phyloP scores from a whole-genome alignment of 768 basidiomycete genomes.

The Stropharia rugosoannulata region DNA sequence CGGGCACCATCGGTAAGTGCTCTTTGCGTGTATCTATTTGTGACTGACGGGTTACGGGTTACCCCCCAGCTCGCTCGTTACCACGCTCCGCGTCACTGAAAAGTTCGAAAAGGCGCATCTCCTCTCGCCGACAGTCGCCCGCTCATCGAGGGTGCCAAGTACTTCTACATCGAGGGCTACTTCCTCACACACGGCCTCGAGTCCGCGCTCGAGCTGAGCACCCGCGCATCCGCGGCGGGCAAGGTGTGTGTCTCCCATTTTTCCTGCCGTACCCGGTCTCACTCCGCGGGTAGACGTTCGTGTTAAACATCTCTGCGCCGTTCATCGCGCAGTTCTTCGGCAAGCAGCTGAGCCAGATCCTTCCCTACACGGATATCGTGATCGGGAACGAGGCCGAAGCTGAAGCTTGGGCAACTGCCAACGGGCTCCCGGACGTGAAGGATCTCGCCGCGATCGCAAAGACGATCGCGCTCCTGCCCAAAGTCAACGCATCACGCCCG shows the following conservation, averaged over 20 bases:
- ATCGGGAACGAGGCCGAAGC: slow-evolving; percentile 98
- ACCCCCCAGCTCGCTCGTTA: slow-evolving; percentile 77
- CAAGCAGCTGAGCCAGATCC: slow-evolving; percentile 72
- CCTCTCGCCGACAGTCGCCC: slow-evolving; percentile 69
- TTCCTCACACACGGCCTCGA: slow-evolving; percentile 93
- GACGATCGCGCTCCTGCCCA: slow-evolving; percentile 71
- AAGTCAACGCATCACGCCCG: slow-evolving; percentile 72
- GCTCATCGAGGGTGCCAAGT: slow-evolving; percentile 76
- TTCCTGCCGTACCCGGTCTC: background rate
- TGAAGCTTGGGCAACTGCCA: slow-evolving; percentile 76
- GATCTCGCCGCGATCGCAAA: slow-evolving; percentile 70
- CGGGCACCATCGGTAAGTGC: slow-evolving; percentile 78
- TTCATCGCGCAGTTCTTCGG: slow-evolving; percentile 96
- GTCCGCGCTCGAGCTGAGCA: slow-evolving; percentile 69
- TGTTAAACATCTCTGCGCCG: slow-evolving; percentile 93
- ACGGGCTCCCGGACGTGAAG: slow-evolving; percentile 64
- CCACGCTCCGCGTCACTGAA: slow-evolving; percentile 88
- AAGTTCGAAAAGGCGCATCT: slow-evolving; percentile 84
- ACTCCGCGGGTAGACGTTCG: slow-evolving; percentile 65
- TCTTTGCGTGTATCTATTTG: background rate
- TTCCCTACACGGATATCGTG: slow-evolving; percentile 85
- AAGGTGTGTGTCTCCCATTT: slow-evolving; percentile 52
- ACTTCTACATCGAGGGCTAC: slow-evolving; percentile 95
- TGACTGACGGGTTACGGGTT: background rate
- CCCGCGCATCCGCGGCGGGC: slow-evolving; percentile 69